These are phyloP conservation scores for Apiotrichum akiyoshidainum DNA, from an alignment of 1,284 basidiomycete genomes.

Conservation along the genomic window DNA sequence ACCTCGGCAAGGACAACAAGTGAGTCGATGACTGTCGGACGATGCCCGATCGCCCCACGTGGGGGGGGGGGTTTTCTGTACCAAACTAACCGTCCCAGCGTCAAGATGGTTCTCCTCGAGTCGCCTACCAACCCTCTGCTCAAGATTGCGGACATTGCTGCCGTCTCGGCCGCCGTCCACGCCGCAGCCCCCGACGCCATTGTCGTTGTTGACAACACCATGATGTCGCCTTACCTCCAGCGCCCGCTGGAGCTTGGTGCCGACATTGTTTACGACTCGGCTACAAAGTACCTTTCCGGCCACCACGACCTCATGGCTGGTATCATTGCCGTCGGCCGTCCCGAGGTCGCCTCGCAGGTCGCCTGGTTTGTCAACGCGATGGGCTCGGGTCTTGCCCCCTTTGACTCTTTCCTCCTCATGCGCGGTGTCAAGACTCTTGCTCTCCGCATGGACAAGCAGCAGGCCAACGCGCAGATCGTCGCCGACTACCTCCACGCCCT, in stretches of 20 bases:
- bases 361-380: slow-evolving; percentile 93
- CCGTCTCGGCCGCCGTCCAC: slow-evolving; percentile 76
- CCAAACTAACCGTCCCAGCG: slow-evolving; percentile 29
- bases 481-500: slow-evolving; percentile 81
- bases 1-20: slow-evolving; percentile 64
- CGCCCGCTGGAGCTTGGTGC: slow-evolving; percentile 92
- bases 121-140: slow-evolving; percentile 96
- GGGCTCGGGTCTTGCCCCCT: slow-evolving; percentile 93
- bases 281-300: slow-evolving; percentile 94
- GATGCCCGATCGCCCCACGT: neutral
- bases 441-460: slow-evolving; percentile 93
- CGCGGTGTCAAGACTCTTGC: slow-evolving; percentile 96
- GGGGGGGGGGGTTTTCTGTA: neutral
- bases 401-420: slow-evolving; percentile 92
- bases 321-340: slow-evolving; percentile 84
- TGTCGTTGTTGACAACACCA: slow-evolving; percentile 96
- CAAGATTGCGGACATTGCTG: slow-evolving; percentile 87
- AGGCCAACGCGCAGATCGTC: slow-evolving; percentile 75
- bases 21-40: slow-evolving; percentile 19
- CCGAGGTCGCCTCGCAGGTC: slow-evolving; percentile 84
- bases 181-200: slow-evolving; percentile 74
- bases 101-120: slow-evolving; percentile 89
- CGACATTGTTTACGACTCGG: slow-evolving; percentile 97
- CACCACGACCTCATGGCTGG: slow-evolving; percentile 99
- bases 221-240: slow-evolving; percentile 99